Percentiles rank a stretch among this genome's conserved stretches.
These are phyloP conservation scores for Alternaria brassicicola DNA, from an alignment of 2,329 filamentous ascomycete species.

Conservation along the genomic window DNA sequence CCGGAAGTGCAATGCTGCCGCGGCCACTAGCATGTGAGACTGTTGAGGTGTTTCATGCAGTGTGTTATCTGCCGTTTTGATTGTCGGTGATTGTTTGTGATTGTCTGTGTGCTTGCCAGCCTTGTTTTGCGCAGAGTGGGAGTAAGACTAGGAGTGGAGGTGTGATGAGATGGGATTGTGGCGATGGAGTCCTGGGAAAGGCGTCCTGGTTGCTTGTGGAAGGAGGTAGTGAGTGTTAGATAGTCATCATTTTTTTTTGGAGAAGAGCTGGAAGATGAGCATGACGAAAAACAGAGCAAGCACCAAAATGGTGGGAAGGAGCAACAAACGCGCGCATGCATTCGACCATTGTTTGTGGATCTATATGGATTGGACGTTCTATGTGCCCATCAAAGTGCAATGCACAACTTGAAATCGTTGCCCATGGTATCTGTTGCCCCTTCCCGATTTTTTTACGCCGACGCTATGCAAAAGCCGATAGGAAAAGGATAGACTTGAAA, in stretches of 20 bases:
- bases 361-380: conserved; percentile 1
- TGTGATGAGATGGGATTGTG: not conserved
- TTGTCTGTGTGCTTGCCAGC: not conserved
- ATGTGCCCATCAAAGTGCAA: not conserved
- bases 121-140: not conserved
- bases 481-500: conserved; percentile 8
- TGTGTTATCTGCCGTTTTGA: not conserved
- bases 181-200: not conserved
- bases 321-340: conserved; percentile 29
- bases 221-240: not conserved
- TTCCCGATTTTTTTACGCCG: conserved; percentile 29
- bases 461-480: conserved; percentile 31
- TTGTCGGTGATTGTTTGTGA: not conserved
- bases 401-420: conserved; percentile 11
- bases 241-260: not conserved
- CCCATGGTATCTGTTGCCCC: conserved; percentile 19
- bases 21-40: conserved; percentile 4
- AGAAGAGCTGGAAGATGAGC: not conserved
- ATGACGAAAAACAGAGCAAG: not conserved
- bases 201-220: not conserved
- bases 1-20: not conserved
- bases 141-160: not conserved
- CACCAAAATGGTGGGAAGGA: conserved; percentile 17
- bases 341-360: conserved; percentile 16
- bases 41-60: conserved; percentile 13